Percentiles rank a stretch among this genome's conserved stretches.
Evolutionary conservation across 2,329 filamentous ascomycete genomes (phyloP).

Genomic region (Pseudofabraea citricarpa): DNA sequence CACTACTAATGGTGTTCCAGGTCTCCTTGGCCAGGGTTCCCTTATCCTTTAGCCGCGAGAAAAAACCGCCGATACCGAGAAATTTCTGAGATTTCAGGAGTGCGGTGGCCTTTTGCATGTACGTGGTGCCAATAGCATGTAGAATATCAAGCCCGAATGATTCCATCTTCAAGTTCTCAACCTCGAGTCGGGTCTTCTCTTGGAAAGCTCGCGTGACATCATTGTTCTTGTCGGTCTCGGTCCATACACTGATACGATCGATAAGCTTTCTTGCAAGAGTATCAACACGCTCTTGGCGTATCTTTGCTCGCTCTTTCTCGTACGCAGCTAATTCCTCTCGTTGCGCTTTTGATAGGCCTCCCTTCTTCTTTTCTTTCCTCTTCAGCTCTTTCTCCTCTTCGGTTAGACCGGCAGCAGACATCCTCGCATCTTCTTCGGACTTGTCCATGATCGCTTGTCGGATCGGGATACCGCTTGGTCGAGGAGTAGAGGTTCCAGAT

Average conservation of each 20-base stretch:
- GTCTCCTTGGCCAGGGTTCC: slow-evolving; percentile 96
- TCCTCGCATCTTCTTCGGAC: slow-evolving; percentile 70
- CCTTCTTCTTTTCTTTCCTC: slow-evolving; percentile 86
- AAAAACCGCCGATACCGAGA: slow-evolving; percentile 92
- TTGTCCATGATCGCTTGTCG: slow-evolving; percentile 86
- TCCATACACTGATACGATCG: slow-evolving; percentile 90
- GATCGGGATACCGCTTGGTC: slow-evolving; percentile 54
- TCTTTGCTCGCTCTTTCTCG: slow-evolving; percentile 76
- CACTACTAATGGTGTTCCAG: slow-evolving; percentile 94
- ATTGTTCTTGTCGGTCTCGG: slow-evolving; percentile 84
- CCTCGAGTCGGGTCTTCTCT: slow-evolving; percentile 89
- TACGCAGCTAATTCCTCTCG: slow-evolving; percentile 85
- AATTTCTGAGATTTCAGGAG: slow-evolving; percentile 96
- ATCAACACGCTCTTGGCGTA: slow-evolving; percentile 86
- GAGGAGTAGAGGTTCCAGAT: slow-evolving; percentile 38
- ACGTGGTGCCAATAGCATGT: slow-evolving; percentile 89
- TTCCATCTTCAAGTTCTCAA: slow-evolving; percentile 99
- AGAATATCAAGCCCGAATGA: slow-evolving; percentile 95
- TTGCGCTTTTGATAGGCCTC: slow-evolving; percentile 82
- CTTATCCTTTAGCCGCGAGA: slow-evolving; percentile 91
- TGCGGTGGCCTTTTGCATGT: slow-evolving; percentile 79
- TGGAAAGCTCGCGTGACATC: slow-evolving; percentile 88
- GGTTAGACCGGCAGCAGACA: slow-evolving; percentile 59
- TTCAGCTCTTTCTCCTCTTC: slow-evolving; percentile 72
- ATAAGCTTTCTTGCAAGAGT: slow-evolving; percentile 80